Evolutionary conservation across 176 grass and related monocot species (phyloP).

Genomic region (Zea mays): Zm-B73-REFERENCE-NAM-5.0 NC_050096.1:5372501-5373000

Average conservation of each 20-base stretch:
- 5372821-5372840: conserved; percentile 20
- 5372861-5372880: background rate
- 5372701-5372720: background rate
- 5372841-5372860: conserved; percentile 22
- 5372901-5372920: background rate
- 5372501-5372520: conserved; percentile 20
- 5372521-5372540: conserved; percentile 14
- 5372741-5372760: conserved; percentile 7
- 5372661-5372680: conserved; percentile 19
- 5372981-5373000: conserved; percentile 22
- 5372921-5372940: background rate
- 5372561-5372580: conserved; percentile 46
- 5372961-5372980: conserved; percentile 7
- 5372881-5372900: background rate
- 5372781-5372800: conserved; percentile 12
- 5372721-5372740: conserved; percentile 34
- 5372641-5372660: conserved; percentile 18
- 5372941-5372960: background rate
- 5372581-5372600: conserved; percentile 27
- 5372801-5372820: conserved; percentile 6
- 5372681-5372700: background rate
- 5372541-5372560: conserved; percentile 24
- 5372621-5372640: background rate
- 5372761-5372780: background rate
- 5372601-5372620: conserved; percentile 33